Conservation (phyloP, 2,329 filamentous ascomycete genomes). For the Arthrinium puccinioides region DNA sequence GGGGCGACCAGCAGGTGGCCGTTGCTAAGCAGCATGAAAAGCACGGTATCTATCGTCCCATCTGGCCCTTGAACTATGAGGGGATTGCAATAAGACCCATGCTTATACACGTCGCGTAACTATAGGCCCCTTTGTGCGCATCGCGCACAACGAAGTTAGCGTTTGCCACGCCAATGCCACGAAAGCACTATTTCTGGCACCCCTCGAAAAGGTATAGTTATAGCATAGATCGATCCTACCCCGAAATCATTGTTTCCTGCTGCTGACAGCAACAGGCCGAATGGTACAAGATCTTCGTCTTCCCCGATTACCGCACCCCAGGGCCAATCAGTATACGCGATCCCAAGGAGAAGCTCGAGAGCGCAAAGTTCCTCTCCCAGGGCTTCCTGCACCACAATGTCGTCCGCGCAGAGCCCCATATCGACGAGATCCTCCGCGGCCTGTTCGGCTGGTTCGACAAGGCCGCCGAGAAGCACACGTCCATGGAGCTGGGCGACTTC, state of each 20-base stretch:
- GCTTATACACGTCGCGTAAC: no score
- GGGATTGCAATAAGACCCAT: neutral
- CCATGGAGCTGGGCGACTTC: conserved; percentile 13
- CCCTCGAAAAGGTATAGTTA: conserved; percentile 24
- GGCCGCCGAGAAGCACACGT: conserved; percentile 5
- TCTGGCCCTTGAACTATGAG: neutral
- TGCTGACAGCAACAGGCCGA: conserved; percentile 16
- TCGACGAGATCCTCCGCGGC: conserved; percentile 9
- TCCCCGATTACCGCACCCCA: conserved; percentile 31
- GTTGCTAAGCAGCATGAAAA: conserved; percentile 28
- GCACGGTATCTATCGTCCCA: conserved; percentile 26
- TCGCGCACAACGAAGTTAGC: conserved; percentile 34
- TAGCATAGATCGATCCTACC: no score
- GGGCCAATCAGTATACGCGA: conserved; percentile 31
- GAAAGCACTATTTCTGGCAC: conserved; percentile 23
- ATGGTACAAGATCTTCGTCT: conserved; percentile 26
- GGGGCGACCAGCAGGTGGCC: conserved; percentile 28
- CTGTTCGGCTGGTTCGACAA: conserved; percentile 13
- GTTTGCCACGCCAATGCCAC: conserved; percentile 32
- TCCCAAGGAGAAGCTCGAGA: conserved; percentile 23
- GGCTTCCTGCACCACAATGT: conserved; percentile 25
- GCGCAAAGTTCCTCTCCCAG: conserved; percentile 22
- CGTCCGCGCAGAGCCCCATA: conserved; percentile 9
- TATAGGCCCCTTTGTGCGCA: conserved; percentile 33
- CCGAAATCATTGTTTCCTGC: no score